Base-by-base conservation (phyloP, 2,329 filamentous ascomycete genomes). In the Sordariomycetes sp. region DNA sequence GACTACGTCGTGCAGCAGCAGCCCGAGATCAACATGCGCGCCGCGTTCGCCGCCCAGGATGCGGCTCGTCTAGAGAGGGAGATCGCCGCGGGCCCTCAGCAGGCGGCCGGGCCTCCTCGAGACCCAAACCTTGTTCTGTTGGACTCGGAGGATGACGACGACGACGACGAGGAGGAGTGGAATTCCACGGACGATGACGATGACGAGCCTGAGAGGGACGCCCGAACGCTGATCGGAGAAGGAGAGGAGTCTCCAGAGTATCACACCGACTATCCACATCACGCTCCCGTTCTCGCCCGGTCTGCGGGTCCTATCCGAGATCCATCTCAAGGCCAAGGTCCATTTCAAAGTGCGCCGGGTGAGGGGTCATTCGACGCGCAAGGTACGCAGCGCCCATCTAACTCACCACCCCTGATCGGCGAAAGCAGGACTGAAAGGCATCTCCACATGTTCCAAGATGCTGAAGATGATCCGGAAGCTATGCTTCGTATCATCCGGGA, bases 1-100 rank as follows among this genome's bases (percentile, higher is more conserved):
- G 94, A 99, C 72, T 99, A 96, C 80, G 94, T 99, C 55, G 90
- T 99, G 10, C 94, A 99, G 68, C 94, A 99, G 68, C 94, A 99
- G 67, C 94, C 92, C 5, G 86, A 91, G 62, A 86, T 94, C 63
- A 95, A 95, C 64, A 85, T 94, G 75, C 86, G 84, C 0, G 85
- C 79, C 10, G 81, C 80, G 3, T 80, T 84, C 65, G 82, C 78
- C 12, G 79, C 52, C 15, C 52, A 54, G 28, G 55, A 56, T 15
- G 34, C 34, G 34, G 45, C 55, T 8, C 55, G 55, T 10, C 55
- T 28, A 8, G 55, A 52, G 32, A 50, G 32, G 32, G 48, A 36
- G 55, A 20, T 17, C 48, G 54, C 42, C 24, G 24, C 55, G 7
- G 45, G 15, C 20, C 10, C 48, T 10, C 42, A 28, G 17, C 28